Base-by-base conservation (phyloP, 2,329 filamentous ascomycete genomes). In the Pseudogymnoascus sp. region DNA sequence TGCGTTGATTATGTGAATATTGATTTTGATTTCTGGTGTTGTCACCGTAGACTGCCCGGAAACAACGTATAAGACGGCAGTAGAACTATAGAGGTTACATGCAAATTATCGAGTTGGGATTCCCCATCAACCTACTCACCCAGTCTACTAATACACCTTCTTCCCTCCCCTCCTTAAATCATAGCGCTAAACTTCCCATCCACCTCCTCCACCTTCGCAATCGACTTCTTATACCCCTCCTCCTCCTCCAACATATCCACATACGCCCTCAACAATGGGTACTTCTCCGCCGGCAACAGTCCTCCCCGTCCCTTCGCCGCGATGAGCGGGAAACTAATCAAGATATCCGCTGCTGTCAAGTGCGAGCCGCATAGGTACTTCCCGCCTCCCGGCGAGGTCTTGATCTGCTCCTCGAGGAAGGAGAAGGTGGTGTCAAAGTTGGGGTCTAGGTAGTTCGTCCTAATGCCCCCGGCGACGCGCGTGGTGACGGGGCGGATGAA, bases 401-500 rank as follows among this genome's bases (percentile, higher is more conserved):
- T 71, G 5, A 84, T 70, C 65, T 82, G 81, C 6, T 71, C 70
- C 62, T 84, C 79, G n/a, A 85, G 72, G 66, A 82, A 83, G 5
- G 67, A 66, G 59, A 82, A 79, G 66, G 84, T 77, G 6, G 73
- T 76, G 24, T 75, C 75, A 63, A 80, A 74, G 66, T 82, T 80
- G 0, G 76, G 75, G 38, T 77, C 75, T 38, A 83, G 72, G 69
- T 79, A 83, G 10, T 69, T 64, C 0, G 66, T 67, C 12, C 80
- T 74, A 33, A 85, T 73, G 61, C 77, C 78, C 64, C 61, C 46
- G 6, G 82, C 82, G 19, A 90, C 80, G 5, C 78, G 75, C 4
- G 75, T 75, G 12, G 85, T 85, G 65, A 90, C 79, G 2, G 86
- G 86, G 66, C 83, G 86, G 70, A 90, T 77, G 77, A 90, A 89